Evolutionary conservation across 2,329 filamentous ascomycete genomes (phyloP).

Genomic region (Epichloe coenophiala): DNA sequence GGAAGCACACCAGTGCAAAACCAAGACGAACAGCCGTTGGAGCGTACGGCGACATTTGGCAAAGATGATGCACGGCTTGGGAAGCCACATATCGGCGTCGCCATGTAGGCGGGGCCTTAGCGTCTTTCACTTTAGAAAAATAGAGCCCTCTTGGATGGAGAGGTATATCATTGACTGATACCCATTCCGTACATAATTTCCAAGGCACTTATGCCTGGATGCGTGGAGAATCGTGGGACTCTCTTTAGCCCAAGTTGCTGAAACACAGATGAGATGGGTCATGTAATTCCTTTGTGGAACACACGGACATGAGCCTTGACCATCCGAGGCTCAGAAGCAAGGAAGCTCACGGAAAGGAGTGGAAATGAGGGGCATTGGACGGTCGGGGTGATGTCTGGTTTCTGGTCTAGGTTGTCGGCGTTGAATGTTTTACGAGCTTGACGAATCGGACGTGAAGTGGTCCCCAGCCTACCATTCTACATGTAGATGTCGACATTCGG

Average conservation of each 20-base stretch:
- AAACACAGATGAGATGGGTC: neutral
- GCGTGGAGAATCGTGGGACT: neutral
- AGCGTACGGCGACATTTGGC: slow-evolving; percentile 21
- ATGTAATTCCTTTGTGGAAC: neutral
- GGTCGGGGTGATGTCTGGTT: neutral
- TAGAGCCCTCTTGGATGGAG: neutral
- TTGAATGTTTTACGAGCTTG: too few relatives aligned
- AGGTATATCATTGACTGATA: neutral
- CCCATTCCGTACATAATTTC: neutral
- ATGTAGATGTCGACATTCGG: too few relatives aligned
- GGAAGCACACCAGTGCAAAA: slow-evolving; percentile 28
- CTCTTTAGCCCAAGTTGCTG: neutral
- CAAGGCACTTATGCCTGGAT: neutral
- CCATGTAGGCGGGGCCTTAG: slow-evolving; percentile 10
- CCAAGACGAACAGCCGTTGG: slow-evolving; percentile 27
- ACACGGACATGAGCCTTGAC: neutral
- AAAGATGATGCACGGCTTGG: slow-evolving; percentile 9
- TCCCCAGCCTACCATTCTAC: too few relatives aligned
- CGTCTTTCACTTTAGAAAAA: neutral
- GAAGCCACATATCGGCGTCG: slow-evolving; percentile 14
- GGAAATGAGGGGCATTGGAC: neutral
- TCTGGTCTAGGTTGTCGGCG: too few relatives aligned
- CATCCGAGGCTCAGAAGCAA: neutral
- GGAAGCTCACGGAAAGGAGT: neutral
- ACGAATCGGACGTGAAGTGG: too few relatives aligned